phyloP scores from a whole-genome alignment of 257 asterid species.

The Salvia miltiorrhiza region DNA sequence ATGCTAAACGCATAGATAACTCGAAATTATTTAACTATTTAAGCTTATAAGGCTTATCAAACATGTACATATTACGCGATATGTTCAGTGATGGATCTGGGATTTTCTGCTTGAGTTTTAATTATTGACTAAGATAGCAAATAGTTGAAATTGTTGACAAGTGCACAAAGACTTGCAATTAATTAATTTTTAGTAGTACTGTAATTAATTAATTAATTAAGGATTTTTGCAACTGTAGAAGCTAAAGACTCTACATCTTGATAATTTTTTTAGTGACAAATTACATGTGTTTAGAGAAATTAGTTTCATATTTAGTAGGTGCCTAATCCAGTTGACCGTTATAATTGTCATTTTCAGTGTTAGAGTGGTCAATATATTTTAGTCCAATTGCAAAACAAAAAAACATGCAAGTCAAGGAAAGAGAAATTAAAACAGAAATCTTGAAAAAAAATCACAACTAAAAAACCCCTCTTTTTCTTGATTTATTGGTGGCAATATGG shows the following conservation, averaged over 20 bases:
- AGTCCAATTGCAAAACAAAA: not conserved
- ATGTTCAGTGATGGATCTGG: too few species aligned
- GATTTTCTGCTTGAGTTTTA: not conserved
- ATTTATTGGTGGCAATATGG: constrained; percentile 8
- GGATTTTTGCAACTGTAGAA: not conserved
- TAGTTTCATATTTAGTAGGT: constrained; percentile 21
- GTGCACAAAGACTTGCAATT: too few species aligned
- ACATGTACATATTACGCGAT: too few species aligned
- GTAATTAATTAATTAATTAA: not conserved
- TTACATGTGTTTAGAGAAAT: not conserved
- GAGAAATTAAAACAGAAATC: not conserved
- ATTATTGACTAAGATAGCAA: not conserved
- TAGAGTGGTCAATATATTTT: not conserved
- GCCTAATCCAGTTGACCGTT: constrained; percentile 38
- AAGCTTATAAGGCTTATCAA: too few species aligned
- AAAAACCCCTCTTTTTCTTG: not conserved
- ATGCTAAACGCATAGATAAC: too few species aligned
- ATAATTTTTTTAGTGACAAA: not conserved
- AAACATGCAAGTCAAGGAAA: constrained; percentile 14
- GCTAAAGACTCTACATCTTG: not conserved
- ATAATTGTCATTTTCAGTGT: constrained; percentile 27
- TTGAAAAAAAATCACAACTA: constrained; percentile 9
- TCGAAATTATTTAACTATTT: too few species aligned
- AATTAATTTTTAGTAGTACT: not conserved
- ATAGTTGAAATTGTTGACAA: too few species aligned